These are phyloP conservation scores for Lophium mytilinum DNA, from an alignment of 495 filamentous ascomycete species.

Conservation along the genomic window DNA sequence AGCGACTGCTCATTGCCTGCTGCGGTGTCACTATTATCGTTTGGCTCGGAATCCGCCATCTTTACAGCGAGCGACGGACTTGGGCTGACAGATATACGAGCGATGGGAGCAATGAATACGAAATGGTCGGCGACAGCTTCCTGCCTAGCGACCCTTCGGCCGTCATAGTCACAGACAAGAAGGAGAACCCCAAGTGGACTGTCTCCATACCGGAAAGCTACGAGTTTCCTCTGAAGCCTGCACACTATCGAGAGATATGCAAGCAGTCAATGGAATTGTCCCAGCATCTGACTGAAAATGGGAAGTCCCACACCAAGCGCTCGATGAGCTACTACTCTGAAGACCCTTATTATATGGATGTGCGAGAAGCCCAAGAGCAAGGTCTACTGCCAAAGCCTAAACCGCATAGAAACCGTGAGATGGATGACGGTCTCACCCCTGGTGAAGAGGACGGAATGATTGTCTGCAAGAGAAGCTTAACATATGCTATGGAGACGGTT, in stretches of 20 bases:
- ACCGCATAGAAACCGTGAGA: constrained; percentile 13
- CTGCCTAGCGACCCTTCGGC: constrained; percentile 51
- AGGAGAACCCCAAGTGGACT: constrained; percentile 57
- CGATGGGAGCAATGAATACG: constrained; percentile 29
- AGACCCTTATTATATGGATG: constrained; percentile 60
- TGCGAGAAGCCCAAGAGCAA: constrained; percentile 51
- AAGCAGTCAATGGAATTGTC: constrained; percentile 47
- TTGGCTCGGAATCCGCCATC: constrained; percentile 19
- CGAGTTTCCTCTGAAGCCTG: constrained; percentile 49
- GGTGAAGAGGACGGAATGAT: constrained; percentile 22
- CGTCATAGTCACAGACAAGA: constrained; percentile 49
- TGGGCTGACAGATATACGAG: neutral
- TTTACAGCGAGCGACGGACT: constrained; percentile 6
- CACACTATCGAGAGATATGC: constrained; percentile 56
- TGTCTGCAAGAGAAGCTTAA: constrained; percentile 58
- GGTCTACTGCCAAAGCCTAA: constrained; percentile 44
- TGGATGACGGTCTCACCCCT: constrained; percentile 23
- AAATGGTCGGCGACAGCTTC: constrained; percentile 44
- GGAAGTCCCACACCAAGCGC: constrained; percentile 30
- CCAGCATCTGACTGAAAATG: constrained; percentile 37
- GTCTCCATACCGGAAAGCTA: constrained; percentile 54
- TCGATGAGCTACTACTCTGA: constrained; percentile 48
- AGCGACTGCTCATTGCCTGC: constrained; percentile 16
- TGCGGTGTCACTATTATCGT: constrained; percentile 13
- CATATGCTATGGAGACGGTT: constrained; percentile 58